Evolutionary conservation across 2,329 filamentous ascomycete genomes (phyloP), one percentile per base, ranked within the genome.

Genomic region (Fusarium sp.): DNA sequence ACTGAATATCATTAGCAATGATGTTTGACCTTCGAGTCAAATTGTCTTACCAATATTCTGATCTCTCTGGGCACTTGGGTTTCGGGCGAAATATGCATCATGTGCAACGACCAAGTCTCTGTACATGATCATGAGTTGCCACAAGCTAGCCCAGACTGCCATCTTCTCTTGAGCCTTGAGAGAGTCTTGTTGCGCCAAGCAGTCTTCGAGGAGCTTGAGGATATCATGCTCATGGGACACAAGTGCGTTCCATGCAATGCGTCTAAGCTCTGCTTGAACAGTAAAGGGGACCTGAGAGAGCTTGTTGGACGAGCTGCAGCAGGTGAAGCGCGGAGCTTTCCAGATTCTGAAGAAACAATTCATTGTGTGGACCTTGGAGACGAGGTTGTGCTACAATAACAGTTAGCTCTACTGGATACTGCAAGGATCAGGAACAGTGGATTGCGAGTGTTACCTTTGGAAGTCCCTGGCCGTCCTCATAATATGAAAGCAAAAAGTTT

Each of bases 261-360:
- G 79, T 26, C 83, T 80, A 62, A 85, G 75, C 66, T 83, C 81
- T 24, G 82, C 82, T 63, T 84, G 83, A 32, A 84, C 82, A 26
- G 82, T 83, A n/a, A 82, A 71, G 12, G 83, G 83, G 6, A 85
- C 78, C 14, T 72, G 80, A 50, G 78, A 79, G 41, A 83, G 73
- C 53, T 82, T 83, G 51, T 83, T 82, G 60, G 78, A 78, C 5
- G 82, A 82, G 63, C 82, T 82, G 28, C 80, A 79, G 73, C 82
- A 86, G 73, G 80, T 82, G 68, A 87, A 86, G 3, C 79, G 80
- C 12, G 80, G 78, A 24, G 84, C 83, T 64, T 83, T 84, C 85
- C 84, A 87, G 70, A 88, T 86, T 68, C 81, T 83, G 77, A 87
- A 87, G 81, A 87, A 85, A 78, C 85, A 87, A 70, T 84, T 85